These are phyloP conservation scores for Nicotiana otophora DNA, from an alignment of 257 asterid species.

Conservation along the genomic window DNA sequence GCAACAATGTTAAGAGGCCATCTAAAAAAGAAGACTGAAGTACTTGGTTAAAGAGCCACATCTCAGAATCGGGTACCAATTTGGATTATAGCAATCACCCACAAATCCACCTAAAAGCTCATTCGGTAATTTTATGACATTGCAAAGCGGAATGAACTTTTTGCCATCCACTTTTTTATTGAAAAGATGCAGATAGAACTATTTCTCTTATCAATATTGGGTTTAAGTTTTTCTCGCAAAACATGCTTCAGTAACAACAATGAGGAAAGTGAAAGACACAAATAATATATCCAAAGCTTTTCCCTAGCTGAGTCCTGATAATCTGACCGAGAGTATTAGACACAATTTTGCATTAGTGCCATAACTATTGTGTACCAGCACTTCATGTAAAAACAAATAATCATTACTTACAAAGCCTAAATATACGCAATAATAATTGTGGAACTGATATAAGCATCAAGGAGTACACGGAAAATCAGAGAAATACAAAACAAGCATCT, in stretches of 20 bases:
- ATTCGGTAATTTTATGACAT: background rate
- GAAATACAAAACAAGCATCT: background rate
- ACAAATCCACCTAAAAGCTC: background rate
- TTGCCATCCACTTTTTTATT: background rate
- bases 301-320: background rate
- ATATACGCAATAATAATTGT: background rate
- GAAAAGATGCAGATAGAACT: background rate
- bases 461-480: background rate
- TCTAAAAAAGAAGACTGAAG: background rate
- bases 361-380: background rate
- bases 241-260: background rate
- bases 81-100: background rate
- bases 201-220: background rate
- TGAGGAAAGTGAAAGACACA: background rate
- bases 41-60: background rate
- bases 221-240: background rate
- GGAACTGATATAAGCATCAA: background rate
- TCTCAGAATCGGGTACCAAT: background rate
- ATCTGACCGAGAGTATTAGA: background rate
- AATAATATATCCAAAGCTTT: background rate
- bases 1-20: background rate
- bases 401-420: background rate
- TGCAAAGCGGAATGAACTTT: background rate
- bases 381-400: background rate
- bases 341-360: background rate